A percentile compares a stretch with the other conserved stretches of the same genome.
These are phyloP conservation scores for Ilyonectria destructans DNA, from an alignment of 2,329 filamentous ascomycete species.

Conservation along the genomic window DNA sequence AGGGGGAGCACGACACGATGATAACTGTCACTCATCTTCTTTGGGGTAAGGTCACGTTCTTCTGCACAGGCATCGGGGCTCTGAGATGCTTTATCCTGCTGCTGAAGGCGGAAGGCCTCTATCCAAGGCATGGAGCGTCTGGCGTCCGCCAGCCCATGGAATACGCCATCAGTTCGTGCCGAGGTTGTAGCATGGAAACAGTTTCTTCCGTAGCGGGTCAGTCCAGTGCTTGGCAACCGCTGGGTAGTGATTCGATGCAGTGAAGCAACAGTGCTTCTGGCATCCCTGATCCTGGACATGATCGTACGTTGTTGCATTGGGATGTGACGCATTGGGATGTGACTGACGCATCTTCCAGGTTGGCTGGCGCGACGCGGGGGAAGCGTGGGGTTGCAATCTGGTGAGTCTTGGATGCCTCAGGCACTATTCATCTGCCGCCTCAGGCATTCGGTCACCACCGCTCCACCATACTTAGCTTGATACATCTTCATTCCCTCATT, in stretches of 20 bases:
- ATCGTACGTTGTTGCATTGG: conserved; percentile 25
- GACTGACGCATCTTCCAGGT: background rate
- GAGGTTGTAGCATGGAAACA: conserved; percentile 40
- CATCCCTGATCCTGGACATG: conserved; percentile 30
- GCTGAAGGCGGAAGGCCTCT: conserved; percentile 46
- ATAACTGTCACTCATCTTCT: conserved; percentile 53
- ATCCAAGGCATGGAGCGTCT: conserved; percentile 51
- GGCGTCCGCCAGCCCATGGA: conserved; percentile 46
- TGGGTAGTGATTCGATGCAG: conserved; percentile 1
- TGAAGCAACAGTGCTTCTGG: conserved; percentile 20
- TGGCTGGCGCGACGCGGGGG: background rate
- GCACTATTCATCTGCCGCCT: background rate
- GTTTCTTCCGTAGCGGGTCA: background rate
- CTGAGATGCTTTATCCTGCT: conserved; percentile 37
- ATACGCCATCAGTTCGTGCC: conserved; percentile 49
- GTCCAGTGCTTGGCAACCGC: background rate
- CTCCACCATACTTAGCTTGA: too few species aligned
- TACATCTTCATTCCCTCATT: too few species aligned
- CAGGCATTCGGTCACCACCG: too few species aligned
- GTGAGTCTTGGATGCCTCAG: background rate
- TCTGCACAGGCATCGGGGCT: conserved; percentile 25
- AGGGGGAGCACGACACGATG: conserved; percentile 69
- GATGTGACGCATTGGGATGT: conserved; percentile 2
- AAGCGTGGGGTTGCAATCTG: background rate
- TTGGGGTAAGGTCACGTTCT: conserved; percentile 48